A percentile compares a stretch with the other conserved stretches of the same genome.
Evolutionary conservation across 2,329 filamentous ascomycete species (phyloP).

Genomic region (Talaromyces funiculosus): DNA sequence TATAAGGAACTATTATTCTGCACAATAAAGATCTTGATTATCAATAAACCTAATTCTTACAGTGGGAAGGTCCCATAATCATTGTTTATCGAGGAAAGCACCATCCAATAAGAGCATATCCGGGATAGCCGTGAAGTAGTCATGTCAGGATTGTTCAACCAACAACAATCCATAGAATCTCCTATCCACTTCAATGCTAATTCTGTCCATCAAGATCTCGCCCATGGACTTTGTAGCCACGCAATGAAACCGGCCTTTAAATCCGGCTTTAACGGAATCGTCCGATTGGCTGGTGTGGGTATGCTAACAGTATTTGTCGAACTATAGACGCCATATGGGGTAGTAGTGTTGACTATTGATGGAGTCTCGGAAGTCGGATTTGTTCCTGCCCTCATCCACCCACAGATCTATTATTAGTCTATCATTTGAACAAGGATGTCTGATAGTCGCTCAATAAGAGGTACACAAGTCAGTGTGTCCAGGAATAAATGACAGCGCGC

Average conservation of each 20-base stretch:
- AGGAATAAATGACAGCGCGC: background rate
- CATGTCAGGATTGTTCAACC: background rate
- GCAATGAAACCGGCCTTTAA: background rate
- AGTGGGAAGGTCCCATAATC: too few species aligned
- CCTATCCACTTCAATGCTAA: background rate
- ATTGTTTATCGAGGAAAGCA: too few species aligned
- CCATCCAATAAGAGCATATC: too few species aligned
- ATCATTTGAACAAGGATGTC: background rate
- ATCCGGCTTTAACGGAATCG: background rate
- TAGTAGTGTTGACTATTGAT: background rate
- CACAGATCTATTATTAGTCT: background rate
- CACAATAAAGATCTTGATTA: too few species aligned
- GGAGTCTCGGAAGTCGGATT: too few species aligned
- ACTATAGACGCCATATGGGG: background rate
- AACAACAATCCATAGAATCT: background rate
- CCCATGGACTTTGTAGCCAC: background rate
- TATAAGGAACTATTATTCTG: too few species aligned
- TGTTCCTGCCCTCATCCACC: background rate
- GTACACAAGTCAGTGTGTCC: background rate
- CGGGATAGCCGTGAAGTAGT: too few species aligned
- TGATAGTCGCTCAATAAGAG: background rate
- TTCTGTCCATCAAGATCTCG: background rate
- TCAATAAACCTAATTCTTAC: too few species aligned
- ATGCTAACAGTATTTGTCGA: too few species aligned
- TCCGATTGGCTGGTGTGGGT: background rate